Evolutionary conservation across 345 rosid genomes (phyloP), one percentile per base, ranked within the genome.

Genomic region (Erucastrum elatum): DNA sequence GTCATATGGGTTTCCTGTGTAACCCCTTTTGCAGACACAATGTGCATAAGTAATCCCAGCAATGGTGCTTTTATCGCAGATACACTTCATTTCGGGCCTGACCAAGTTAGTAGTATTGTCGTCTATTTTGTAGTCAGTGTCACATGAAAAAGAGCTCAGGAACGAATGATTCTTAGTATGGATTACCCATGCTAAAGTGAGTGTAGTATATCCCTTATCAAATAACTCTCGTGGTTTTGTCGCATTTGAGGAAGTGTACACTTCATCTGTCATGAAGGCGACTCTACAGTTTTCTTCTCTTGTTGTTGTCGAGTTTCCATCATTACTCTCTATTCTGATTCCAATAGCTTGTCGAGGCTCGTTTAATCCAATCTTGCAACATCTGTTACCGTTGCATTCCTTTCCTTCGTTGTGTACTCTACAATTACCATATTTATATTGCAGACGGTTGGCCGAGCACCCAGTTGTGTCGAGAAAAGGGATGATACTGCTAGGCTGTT

Each of bases 351-450:
- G 68, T 31, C n/a, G 80, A 61, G 53, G 37, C 27, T 46, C 63
- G 10, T 0, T 0, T 66, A 81, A 64, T 0, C 17, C 56, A 0
- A n/a, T 67, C 56, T 86, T 77, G 35, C 91, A 88, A 56, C 89
- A 88, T n/a, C 86, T 77, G 5, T 82, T 58, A 5, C 87, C 87
- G 9, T 80, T 3, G 69, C 87, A 88, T 1, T 0, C 21, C 61
- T n/a, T 26, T 8, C 33, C 70, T 33, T 70, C 64, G 3, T 12
- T 11, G 10, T 9, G 0, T 9, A 29, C 41, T 31, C 0, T 5
- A 33, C 74, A 76, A 30, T 9, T 1, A n/a, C 8, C 2, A 0
- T 9, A 16, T 10, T 16, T 5, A 2, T 0, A 59, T 10, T 60
- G 0, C 41, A 76, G 9, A 21, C 3, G 1, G 30, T 49, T 26